phyloP scores from a whole-genome alignment of 805 yeast species.

The Torulaspora microellipsoides region DNA sequence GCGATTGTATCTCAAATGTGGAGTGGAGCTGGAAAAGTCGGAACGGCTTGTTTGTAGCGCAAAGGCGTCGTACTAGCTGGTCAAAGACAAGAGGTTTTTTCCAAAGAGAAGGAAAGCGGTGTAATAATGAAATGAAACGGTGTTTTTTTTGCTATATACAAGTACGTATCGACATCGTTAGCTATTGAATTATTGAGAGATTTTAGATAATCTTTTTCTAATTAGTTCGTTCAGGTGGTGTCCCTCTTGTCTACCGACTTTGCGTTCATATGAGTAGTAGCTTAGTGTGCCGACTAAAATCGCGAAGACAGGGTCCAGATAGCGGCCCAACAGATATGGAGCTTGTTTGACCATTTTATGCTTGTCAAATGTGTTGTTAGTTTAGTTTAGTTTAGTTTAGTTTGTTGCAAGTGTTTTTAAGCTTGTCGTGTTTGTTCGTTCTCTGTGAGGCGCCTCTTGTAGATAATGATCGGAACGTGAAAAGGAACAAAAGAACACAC shows the following conservation, averaged over 20 bases:
- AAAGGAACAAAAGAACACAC: background rate
- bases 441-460: too few species aligned
- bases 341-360: conserved; percentile 10
- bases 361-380: too few species aligned
- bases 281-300: conserved; percentile 57
- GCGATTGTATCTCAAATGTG: too few species aligned
- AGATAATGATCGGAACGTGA: too few species aligned
- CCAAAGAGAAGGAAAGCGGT: too few species aligned
- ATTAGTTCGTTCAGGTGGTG: conserved; percentile 55
- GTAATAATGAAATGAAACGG: conserved; percentile 4
- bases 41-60: too few species aligned
- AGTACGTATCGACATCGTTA: background rate
- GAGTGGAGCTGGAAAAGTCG: too few species aligned
- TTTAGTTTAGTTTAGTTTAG: too few species aligned
- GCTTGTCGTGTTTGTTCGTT: too few species aligned
- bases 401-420: too few species aligned
- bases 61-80: too few species aligned
- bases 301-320: conserved; percentile 63
- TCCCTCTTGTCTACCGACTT: conserved; percentile 54
- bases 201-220: background rate
- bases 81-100: too few species aligned
- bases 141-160: background rate
- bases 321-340: conserved; percentile 30
- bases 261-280: conserved; percentile 57
- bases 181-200: background rate